These are phyloP conservation scores for Colletotrichum sp. DNA, from an alignment of 2,329 filamentous ascomycete genomes.

Conservation along the genomic window DNA sequence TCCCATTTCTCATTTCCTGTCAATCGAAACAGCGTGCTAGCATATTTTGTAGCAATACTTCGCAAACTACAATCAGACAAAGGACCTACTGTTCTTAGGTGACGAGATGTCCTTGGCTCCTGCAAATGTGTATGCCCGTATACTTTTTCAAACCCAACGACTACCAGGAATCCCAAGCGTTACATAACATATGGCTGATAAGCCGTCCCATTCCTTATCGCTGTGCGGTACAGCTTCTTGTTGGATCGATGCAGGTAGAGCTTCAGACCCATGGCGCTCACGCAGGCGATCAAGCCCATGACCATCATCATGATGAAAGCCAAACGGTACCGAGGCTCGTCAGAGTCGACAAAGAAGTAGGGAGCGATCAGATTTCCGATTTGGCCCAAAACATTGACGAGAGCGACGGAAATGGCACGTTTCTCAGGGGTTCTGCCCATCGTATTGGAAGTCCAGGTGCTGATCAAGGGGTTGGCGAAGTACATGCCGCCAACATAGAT, in stretches of 20 bases:
- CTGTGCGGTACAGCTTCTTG: constrained; percentile 21
- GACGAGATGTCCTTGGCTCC: neutral
- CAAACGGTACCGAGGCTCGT: constrained; percentile 26
- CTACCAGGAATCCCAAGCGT: neutral
- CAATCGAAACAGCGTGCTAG: neutral
- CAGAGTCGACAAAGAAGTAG: constrained; percentile 28
- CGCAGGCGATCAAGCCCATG: constrained; percentile 3
- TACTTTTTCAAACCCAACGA: neutral
- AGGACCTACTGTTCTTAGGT: neutral
- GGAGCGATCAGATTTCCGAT: constrained; percentile 29
- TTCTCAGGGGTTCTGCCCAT: constrained; percentile 29
- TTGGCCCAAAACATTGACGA: constrained; percentile 18
- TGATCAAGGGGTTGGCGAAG: constrained; percentile 22
- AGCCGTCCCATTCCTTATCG: constrained; percentile 14
- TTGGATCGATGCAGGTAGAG: constrained; percentile 21
- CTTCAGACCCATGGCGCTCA: constrained; percentile 19
- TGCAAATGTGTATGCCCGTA: neutral
- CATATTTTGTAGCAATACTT: neutral
- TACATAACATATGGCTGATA: constrained; percentile 24
- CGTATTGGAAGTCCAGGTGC: constrained; percentile 23
- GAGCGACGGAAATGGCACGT: constrained; percentile 26
- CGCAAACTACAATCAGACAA: neutral
- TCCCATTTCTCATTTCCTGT: neutral
- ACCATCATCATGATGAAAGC: constrained; percentile 28
- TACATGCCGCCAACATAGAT: constrained; percentile 25